Evolutionary conservation across 163 green algal species (phyloP), one percentile per base, ranked within the genome.

Genomic region (Scenedesmus sp.): DNA sequence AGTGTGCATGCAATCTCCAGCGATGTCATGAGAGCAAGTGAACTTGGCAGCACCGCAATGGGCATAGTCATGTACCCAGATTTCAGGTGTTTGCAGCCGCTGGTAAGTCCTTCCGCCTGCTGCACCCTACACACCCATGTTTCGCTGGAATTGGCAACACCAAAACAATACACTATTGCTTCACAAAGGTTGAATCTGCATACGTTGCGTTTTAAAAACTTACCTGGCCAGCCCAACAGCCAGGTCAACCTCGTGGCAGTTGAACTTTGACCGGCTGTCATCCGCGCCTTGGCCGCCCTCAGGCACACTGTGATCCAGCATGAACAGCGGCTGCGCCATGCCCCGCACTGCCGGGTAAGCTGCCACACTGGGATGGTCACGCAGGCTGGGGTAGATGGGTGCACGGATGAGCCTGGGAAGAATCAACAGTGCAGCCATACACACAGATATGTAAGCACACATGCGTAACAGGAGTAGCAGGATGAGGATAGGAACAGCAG

Each of bases 371-470:
- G 94, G 92, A 76, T 97, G 94, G 92, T 98, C 96, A n/a, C 88
- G 60, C 13, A 98, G 93, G 15, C 81, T 0, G 0, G 96, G 96
- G 94, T 98, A 98, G 76, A 98, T 94, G 3, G 96, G 94, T n/a
- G n/a, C 52, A 4, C 95, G 91, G 90, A 98, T 96, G 23, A 98
- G 92, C 82, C 93, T 94, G 92, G 46, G 91, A 26, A 20, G 18
- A 57, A 8, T 67, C 26, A 84, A 84, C 76, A 84, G 34, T 13
- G 9, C 34, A 55, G 15, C 26, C 16, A 9, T 85, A 16, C 64
- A 74, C 64, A 74, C 55, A 46, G 34, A 46, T 46, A 46, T 46
- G 34, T 46, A 46, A 46, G 34, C 34, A 46, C 34, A 46, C 34
- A 46, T 46, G 34, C 34, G 34, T 16, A 67, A 16, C 23, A 55